Conservation (phyloP, 768 basidiomycete genomes). For the Sarcodon sp. region DNA sequence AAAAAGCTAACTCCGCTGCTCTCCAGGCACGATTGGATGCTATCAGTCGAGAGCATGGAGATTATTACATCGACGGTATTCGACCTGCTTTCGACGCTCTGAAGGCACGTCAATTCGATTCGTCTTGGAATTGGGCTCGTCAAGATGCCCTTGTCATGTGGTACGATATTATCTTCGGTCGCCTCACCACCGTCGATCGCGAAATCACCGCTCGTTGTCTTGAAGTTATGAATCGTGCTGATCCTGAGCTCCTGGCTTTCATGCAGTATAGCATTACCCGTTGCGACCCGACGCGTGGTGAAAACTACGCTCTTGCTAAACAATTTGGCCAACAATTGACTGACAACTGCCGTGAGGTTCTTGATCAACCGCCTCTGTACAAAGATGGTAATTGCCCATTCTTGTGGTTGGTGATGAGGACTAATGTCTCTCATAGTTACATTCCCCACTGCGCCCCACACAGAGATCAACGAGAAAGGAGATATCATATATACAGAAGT, state of each 20-base stretch:
- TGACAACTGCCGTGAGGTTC: conserved; percentile 81
- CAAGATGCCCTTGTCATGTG: conserved; percentile 96
- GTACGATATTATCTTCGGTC: conserved; percentile 97
- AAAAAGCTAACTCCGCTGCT: conserved; percentile 57
- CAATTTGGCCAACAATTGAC: conserved; percentile 94
- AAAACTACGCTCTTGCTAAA: conserved; percentile 91
- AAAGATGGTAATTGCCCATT: conserved; percentile 66
- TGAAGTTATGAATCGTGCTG: conserved; percentile 93
- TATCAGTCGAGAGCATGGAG: conserved; percentile 87
- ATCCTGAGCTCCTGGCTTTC: conserved; percentile 81
- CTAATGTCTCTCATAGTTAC: conserved; percentile 44
- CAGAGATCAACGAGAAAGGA: conserved; percentile 86
- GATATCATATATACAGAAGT: conserved; percentile 94
- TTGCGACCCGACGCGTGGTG: conserved; percentile 70
- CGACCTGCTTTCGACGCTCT: conserved; percentile 90
- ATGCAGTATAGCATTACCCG: conserved; percentile 94
- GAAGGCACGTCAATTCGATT: conserved; percentile 97
- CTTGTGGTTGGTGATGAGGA: neutral
- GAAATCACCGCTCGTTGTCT: conserved; percentile 97
- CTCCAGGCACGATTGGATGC: conserved; percentile 84
- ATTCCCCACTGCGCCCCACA: conserved; percentile 95
- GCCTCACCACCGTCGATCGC: conserved; percentile 86
- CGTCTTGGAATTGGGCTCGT: conserved; percentile 99
- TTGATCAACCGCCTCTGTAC: conserved; percentile 80
- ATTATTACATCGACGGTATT: conserved; percentile 87